These are phyloP conservation scores for Fusarium sp. DNA, from an alignment of 2,329 filamentous ascomycete species.

Conservation along the genomic window DNA sequence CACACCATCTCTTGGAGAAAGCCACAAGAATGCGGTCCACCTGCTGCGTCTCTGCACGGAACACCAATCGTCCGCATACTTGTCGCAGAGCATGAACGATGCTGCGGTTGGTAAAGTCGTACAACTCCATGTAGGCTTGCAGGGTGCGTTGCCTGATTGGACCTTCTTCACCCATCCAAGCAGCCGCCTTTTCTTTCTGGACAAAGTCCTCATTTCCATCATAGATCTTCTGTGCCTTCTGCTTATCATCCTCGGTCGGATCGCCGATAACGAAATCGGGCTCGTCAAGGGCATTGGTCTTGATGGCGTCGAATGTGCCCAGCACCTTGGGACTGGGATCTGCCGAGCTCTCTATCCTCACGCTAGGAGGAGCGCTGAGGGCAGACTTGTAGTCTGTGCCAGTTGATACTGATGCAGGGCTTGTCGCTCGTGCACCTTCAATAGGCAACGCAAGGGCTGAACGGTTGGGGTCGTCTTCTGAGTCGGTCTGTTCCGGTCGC, in stretches of 20 bases:
- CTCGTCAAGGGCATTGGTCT: constrained; percentile 63
- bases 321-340: constrained; percentile 52
- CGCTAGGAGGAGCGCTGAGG: constrained; percentile 55
- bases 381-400: constrained; percentile 55
- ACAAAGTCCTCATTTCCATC: constrained; percentile 87
- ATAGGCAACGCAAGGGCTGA: constrained; percentile 56
- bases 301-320: constrained; percentile 46
- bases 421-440: constrained; percentile 51
- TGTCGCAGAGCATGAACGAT: constrained; percentile 82
- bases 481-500: constrained; percentile 42
- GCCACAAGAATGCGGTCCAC: constrained; percentile 93
- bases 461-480: constrained; percentile 47
- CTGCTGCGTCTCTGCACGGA: constrained; percentile 95
- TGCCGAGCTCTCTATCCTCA: constrained; percentile 55
- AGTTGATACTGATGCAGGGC: constrained; percentile 50
- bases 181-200: constrained; percentile 80
- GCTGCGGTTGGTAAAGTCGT: constrained; percentile 85
- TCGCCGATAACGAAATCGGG: constrained; percentile 68
- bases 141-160: constrained; percentile 67
- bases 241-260: constrained; percentile 74
- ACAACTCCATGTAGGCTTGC: constrained; percentile 89
- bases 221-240: constrained; percentile 84
- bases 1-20: constrained; percentile 90
- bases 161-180: constrained; percentile 86
- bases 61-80: constrained; percentile 82